Evolutionary conservation across 2,329 filamentous ascomycete genomes (phyloP).

Genomic region (Phyllosticta capitalensis): DNA sequence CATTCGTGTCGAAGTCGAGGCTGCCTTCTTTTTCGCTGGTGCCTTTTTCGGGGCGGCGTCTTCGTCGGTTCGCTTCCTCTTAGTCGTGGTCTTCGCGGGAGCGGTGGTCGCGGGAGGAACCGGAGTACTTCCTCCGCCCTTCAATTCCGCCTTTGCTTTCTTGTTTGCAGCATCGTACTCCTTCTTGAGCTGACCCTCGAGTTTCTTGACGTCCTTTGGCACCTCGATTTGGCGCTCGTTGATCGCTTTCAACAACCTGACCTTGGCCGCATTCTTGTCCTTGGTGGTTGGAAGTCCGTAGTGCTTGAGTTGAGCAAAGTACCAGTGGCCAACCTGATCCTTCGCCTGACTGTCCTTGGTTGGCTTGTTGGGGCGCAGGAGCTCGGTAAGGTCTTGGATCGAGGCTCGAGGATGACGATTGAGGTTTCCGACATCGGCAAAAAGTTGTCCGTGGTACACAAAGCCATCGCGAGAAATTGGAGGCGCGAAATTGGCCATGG

Average conservation of each 20-base stretch:
- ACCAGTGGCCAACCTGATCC: conserved; percentile 51
- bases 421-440: conserved; percentile 22
- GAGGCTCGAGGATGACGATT: conserved; percentile 24
- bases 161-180: conserved; percentile 45
- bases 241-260: conserved; percentile 49
- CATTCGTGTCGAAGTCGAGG: conserved; percentile 11
- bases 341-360: conserved; percentile 18
- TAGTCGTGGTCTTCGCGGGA: not conserved
- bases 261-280: conserved; percentile 49
- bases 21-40: not conserved
- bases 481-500: conserved; percentile 22
- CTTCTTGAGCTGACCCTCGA: conserved; percentile 49
- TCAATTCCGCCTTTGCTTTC: conserved; percentile 35
- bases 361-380: conserved; percentile 21
- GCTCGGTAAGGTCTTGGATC: conserved; percentile 20
- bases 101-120: conserved; percentile 11
- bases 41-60: not conserved
- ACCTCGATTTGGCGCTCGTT: conserved; percentile 40
- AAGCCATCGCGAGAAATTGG: conserved; percentile 21
- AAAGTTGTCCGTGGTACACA: conserved; percentile 21
- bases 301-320: conserved; percentile 53
- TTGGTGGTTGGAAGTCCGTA: conserved; percentile 50
- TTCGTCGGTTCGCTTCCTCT: conserved; percentile 1
- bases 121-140: conserved; percentile 12
- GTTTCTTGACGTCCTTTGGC: conserved; percentile 37